Evolutionary conservation across 176 grass and related monocot species (phyloP).

Genomic region (Lolium perenne): DNA sequence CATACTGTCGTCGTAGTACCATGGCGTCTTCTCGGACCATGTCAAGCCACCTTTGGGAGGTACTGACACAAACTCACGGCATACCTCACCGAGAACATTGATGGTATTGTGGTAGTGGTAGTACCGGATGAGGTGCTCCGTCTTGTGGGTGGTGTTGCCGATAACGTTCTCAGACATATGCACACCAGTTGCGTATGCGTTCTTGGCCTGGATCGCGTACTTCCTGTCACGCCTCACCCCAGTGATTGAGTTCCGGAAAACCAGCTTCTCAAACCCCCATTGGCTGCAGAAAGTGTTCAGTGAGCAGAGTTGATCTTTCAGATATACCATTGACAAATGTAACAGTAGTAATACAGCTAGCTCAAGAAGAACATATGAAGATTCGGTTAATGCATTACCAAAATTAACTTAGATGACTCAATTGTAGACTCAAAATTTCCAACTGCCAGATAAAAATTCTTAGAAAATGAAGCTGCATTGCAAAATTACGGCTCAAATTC

Average conservation of each 20-base stretch:
- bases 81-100: slow-evolving; percentile 74
- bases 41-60: slow-evolving; percentile 56
- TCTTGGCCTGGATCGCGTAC: slow-evolving; percentile 83
- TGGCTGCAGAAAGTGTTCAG: slow-evolving; percentile 44
- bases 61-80: slow-evolving; percentile 66
- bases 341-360: slow-evolving; percentile 3
- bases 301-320: background rate
- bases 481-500: background rate
- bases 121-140: slow-evolving; percentile 84
- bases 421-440: background rate
- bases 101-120: slow-evolving; percentile 99
- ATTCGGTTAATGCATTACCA: background rate
- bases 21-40: slow-evolving; percentile 90
- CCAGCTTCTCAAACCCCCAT: slow-evolving; percentile 96
- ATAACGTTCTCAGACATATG: slow-evolving; percentile 94
- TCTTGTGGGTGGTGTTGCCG: slow-evolving; percentile 95
- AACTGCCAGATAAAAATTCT: background rate
- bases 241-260: slow-evolving; percentile 79
- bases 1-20: slow-evolving; percentile 79
- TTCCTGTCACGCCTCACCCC: slow-evolving; percentile 82
- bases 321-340: background rate
- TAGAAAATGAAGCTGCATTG: slow-evolving; percentile 23
- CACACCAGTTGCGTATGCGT: slow-evolving; percentile 78
- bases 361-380: background rate
- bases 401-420: background rate